Conservation (phyloP, 2,329 filamentous ascomycete species). For the Celoporthe dispersa region DNA sequence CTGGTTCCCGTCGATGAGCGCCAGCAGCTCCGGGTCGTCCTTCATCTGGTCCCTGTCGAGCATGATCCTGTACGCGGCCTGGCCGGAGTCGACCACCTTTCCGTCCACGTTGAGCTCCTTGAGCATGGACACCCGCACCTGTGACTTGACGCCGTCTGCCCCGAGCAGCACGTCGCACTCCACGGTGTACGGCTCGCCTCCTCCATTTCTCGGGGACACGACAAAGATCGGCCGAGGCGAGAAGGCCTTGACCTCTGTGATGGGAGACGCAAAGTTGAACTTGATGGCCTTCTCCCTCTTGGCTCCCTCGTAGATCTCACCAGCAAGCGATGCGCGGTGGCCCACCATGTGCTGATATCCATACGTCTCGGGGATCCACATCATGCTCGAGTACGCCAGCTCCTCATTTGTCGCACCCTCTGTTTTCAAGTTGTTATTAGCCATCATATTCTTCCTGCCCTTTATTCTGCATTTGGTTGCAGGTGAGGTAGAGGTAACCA, state of each 20-base stretch:
- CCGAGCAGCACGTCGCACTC: conserved; percentile 56
- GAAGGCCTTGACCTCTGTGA: conserved; percentile 54
- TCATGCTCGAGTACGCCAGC: conserved; percentile 62
- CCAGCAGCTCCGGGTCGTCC: conserved; percentile 55
- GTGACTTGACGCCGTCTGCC: conserved; percentile 59
- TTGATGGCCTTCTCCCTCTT: conserved; percentile 56
- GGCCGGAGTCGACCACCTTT: conserved; percentile 51
- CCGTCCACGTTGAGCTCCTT: conserved; percentile 41
- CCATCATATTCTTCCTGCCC: not conserved
- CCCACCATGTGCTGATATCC: conserved; percentile 69
- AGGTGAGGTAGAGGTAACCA: too few relatives aligned
- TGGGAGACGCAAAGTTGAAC: conserved; percentile 59
- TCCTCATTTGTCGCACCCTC: conserved; percentile 62
- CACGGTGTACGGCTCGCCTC: conserved; percentile 50
- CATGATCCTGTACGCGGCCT: conserved; percentile 59
- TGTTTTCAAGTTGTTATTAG: conserved; percentile 28
- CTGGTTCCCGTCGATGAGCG: conserved; percentile 58
- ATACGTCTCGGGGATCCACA: conserved; percentile 60
- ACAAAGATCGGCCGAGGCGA: conserved; percentile 57
- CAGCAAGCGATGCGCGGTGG: conserved; percentile 63
- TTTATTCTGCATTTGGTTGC: too few relatives aligned
- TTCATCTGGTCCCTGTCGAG: conserved; percentile 50
- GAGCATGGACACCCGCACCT: conserved; percentile 48
- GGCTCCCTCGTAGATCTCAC: conserved; percentile 62
- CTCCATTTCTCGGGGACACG: conserved; percentile 47